Evolutionary conservation across 148 eudicot species (phyloP).

Genomic region (Rhododendron vialii): DNA sequence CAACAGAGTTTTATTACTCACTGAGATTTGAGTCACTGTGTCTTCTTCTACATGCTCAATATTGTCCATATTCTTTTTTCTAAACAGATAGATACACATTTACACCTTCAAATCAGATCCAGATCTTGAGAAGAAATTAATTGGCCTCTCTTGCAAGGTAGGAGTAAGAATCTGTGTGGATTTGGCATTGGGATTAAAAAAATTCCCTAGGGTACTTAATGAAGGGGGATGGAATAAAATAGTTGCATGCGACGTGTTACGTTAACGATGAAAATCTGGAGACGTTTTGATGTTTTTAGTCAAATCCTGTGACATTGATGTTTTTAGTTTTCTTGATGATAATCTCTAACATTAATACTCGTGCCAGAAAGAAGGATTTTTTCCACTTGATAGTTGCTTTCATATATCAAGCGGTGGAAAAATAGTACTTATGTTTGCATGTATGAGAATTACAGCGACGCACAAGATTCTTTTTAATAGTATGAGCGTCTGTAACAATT

Average conservation of each 20-base stretch:
- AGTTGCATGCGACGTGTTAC: not conserved
- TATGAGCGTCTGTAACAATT: no score
- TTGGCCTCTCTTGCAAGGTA: not conserved
- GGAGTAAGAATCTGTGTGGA: not conserved
- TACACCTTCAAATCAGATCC: not conserved
- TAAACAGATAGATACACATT: not conserved
- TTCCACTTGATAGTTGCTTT: not conserved
- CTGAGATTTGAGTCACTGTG: not conserved
- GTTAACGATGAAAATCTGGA: not conserved
- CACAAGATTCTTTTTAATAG: no score
- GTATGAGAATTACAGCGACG: not conserved
- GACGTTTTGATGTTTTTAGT: not conserved
- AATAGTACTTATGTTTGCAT: no score
- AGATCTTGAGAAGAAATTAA: not conserved
- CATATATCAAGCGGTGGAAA: not conserved
- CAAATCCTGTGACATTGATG: not conserved
- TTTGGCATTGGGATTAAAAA: not conserved
- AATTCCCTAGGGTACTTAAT: no score
- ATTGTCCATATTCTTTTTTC: not conserved
- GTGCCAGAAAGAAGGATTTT: not conserved
- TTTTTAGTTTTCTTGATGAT: not conserved
- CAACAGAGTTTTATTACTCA: no score
- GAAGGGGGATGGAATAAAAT: not conserved
- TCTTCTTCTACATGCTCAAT: not conserved
- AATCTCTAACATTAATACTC: not conserved